These are phyloP conservation scores for Galeopsis tetrahit DNA, from an alignment of 257 asterid species.

Conservation along the genomic window DNA sequence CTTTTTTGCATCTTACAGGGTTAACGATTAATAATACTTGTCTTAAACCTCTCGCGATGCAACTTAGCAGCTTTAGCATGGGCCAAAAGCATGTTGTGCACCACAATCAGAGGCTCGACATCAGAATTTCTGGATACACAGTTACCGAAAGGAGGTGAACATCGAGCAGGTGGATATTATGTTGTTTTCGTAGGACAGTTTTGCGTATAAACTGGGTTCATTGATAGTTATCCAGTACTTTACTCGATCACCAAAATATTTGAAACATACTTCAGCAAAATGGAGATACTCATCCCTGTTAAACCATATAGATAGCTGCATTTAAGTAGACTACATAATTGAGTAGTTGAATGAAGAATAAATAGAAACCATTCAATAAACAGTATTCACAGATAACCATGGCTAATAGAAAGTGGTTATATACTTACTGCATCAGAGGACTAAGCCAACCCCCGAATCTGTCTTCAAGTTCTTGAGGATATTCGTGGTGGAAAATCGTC, in stretches of 20 bases:
- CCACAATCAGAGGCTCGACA: slow-evolving; percentile 63
- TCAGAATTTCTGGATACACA: slow-evolving; percentile 75
- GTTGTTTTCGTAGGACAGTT: slow-evolving; percentile 54
- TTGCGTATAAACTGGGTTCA: slow-evolving; percentile 60
- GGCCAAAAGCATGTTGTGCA: slow-evolving; percentile 69
- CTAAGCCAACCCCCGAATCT: slow-evolving; percentile 51
- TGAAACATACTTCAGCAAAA: slow-evolving; percentile 64
- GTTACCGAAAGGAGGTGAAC: slow-evolving; percentile 78
- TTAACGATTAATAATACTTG: slow-evolving; percentile 24
- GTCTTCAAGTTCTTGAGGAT: no score
- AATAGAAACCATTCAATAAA: neutral
- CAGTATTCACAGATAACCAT: neutral
- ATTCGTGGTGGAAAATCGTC: no score
- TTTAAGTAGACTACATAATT: no score
- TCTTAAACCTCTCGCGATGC: slow-evolving; percentile 63
- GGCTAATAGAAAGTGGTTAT: neutral
- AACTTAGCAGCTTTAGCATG: slow-evolving; percentile 73
- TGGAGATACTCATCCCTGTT: slow-evolving; percentile 65
- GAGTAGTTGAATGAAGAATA: neutral
- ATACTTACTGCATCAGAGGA: slow-evolving; percentile 72
- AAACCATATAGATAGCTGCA: slow-evolving; percentile 1
- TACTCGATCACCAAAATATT: slow-evolving; percentile 63
- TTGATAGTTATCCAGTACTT: slow-evolving; percentile 70
- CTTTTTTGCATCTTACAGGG: neutral
- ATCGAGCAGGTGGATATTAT: slow-evolving; percentile 58